phyloP scores from a whole-genome alignment of 2,329 filamentous ascomycete genomes.

The Fusarium sp. region DNA sequence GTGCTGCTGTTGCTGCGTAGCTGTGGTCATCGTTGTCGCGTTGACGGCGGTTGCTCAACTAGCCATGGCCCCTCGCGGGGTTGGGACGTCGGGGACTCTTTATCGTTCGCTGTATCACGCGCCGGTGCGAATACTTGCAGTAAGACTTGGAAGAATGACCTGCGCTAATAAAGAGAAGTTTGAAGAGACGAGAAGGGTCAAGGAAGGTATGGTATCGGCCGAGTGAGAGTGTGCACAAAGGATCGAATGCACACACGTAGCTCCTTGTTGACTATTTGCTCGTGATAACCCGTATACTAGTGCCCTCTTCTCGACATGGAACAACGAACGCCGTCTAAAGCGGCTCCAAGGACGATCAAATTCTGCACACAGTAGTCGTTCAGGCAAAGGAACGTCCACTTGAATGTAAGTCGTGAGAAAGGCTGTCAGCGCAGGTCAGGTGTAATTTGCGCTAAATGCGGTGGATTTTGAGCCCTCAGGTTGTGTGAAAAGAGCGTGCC shows the following conservation, averaged over 20 bases:
- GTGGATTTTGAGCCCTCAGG: conserved; percentile 20
- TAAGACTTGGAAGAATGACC: background rate
- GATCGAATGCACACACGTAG: conserved; percentile 6
- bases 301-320: conserved; percentile 7
- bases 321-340: conserved; percentile 4
- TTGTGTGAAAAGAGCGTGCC: conserved; percentile 21
- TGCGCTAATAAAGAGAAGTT: conserved; percentile 1
- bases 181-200: conserved; percentile 2
- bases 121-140: conserved; percentile 12
- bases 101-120: conserved; percentile 27
- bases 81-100: conserved; percentile 25
- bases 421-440: conserved; percentile 19
- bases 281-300: conserved; percentile 13
- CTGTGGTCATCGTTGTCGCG: conserved; percentile 50
- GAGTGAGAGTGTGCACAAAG: conserved; percentile 2
- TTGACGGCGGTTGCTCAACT: conserved; percentile 47
- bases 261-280: conserved; percentile 5
- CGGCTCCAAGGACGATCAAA: background rate
- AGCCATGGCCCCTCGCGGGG: conserved; percentile 49
- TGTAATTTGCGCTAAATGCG: conserved; percentile 34
- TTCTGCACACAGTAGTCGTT: background rate
- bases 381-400: conserved; percentile 1
- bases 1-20: conserved; percentile 49
- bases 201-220: background rate
- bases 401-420: conserved; percentile 15